phyloP scores from a whole-genome alignment of 1,284 basidiomycete genomes.

The Trichosporon sp. region DNA sequence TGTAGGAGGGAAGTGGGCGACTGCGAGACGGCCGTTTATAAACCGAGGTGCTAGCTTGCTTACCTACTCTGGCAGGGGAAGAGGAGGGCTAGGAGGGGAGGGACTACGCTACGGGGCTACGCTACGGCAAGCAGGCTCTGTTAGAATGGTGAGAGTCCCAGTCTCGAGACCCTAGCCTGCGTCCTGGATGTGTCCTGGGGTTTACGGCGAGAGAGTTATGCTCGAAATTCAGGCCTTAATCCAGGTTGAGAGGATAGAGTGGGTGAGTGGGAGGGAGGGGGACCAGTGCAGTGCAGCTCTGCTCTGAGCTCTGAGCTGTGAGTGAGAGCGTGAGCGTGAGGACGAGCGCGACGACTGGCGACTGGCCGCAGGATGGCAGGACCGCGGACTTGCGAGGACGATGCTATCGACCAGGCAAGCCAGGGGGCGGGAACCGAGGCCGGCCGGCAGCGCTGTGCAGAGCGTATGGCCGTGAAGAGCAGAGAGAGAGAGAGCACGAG shows the following conservation, averaged over 20 bases:
- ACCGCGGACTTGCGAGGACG: not conserved
- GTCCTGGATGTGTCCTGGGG: not conserved
- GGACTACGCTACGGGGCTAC: no score
- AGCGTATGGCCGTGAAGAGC: no score
- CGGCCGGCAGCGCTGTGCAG: not conserved
- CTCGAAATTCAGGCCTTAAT: not conserved
- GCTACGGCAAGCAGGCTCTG: not conserved
- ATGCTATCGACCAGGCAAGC: no score
- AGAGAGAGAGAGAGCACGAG: no score
- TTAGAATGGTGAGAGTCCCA: not conserved
- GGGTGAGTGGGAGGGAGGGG: no score
- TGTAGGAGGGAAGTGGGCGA: not conserved
- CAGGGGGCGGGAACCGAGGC: not conserved
- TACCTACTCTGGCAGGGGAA: no score
- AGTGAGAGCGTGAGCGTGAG: no score
- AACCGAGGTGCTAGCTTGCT: not conserved
- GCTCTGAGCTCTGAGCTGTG: no score
- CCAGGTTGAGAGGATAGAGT: not conserved
- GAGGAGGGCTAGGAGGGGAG: no score
- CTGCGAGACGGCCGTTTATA: not conserved
- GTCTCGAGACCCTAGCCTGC: no score
- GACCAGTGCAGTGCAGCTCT: not conserved
- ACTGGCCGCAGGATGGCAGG: not conserved
- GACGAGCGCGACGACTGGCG: no score
- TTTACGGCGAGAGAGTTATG: not conserved